Percentiles rank a stretch among this genome's conserved stretches.
phyloP scores from a whole-genome alignment of 805 yeast species.

The Wickerhamiella slavikovae region DNA sequence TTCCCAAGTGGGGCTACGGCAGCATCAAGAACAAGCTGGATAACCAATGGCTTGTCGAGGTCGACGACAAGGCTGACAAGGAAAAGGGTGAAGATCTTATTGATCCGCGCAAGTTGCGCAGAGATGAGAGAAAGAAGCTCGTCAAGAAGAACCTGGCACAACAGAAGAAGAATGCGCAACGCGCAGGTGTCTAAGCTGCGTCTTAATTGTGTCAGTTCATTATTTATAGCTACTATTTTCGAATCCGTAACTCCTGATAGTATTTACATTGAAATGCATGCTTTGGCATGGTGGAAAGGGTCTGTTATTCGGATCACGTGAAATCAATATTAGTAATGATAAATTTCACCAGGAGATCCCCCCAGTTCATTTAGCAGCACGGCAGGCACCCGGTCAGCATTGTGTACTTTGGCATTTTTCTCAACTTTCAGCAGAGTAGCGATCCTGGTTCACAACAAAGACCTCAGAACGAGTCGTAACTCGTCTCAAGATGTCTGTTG shows the following conservation, averaged over 20 bases:
- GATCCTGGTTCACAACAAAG: too few relatives aligned
- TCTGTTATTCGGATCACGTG: conserved; percentile 1
- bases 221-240: not conserved
- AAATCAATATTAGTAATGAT: not conserved
- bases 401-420: too few relatives aligned
- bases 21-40: conserved; percentile 80
- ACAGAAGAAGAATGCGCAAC: conserved; percentile 53
- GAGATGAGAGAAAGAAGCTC: conserved; percentile 69
- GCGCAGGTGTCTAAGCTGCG: not conserved
- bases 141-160: conserved; percentile 70
- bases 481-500: too few relatives aligned
- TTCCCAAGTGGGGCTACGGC: conserved; percentile 93
- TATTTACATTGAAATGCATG: not conserved
- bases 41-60: conserved; percentile 89
- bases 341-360: not conserved
- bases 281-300: not conserved
- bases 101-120: conserved; percentile 67
- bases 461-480: too few relatives aligned
- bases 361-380: not conserved
- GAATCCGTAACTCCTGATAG: not conserved
- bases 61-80: conserved; percentile 37
- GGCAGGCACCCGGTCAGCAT: conserved; percentile 8
- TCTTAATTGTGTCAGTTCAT: not conserved
- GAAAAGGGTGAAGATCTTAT: conserved; percentile 18
- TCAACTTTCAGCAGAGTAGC: too few relatives aligned